Evolutionary conservation across 106 monocot species (phyloP), one percentile per base, ranked within the genome.

Genomic region (Dactylorhiza incarnata): DNA sequence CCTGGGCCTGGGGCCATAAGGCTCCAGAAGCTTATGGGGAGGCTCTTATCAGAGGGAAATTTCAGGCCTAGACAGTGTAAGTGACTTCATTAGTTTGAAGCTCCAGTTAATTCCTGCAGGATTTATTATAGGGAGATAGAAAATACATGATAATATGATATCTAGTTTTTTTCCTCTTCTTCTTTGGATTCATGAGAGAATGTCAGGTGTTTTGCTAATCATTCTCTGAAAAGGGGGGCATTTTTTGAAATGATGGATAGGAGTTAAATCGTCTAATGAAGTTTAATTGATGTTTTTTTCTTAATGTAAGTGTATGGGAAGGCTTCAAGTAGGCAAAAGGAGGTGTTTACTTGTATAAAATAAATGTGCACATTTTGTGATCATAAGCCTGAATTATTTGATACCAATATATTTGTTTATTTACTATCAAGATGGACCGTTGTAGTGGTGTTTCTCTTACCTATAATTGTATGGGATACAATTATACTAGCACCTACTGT

Each of bases 1-100:
- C 93, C 88, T 2, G 90, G 93, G n/a, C 88, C 86, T 9, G 93
- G 93, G 48, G 87, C 90, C 0, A 46, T 85, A 17, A 81, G 90
- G 81, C 78, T 93, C 15, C 73, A 87, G 50, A 43, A 56, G 53
- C 85, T 93, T 49, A 79, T 83, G 29, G 47, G 10, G 25, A 82
- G 80, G 14, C 88, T 88, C 19, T 69, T 91, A 49, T 83, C 83
- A 15, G 82, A 88, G 49, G 72, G 88, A 22, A 86, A 88, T 7
- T 88, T 91, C 69, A 78, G 78, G 51, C 82, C 84, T 2, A 71
- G 86, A 73, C 91, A 91, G 63, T 91, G 88, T 84, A 86, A 69
- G 69, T 69, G 69, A 68, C 10, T 23, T 20, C 6, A 52, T 52
- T 14, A 52, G 51, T 51, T 51, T 51, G 51, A 10, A 51, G 14